These are phyloP conservation scores for Geoglossum glabrum DNA, from an alignment of 495 filamentous ascomycete genomes.

Conservation along the genomic window DNA sequence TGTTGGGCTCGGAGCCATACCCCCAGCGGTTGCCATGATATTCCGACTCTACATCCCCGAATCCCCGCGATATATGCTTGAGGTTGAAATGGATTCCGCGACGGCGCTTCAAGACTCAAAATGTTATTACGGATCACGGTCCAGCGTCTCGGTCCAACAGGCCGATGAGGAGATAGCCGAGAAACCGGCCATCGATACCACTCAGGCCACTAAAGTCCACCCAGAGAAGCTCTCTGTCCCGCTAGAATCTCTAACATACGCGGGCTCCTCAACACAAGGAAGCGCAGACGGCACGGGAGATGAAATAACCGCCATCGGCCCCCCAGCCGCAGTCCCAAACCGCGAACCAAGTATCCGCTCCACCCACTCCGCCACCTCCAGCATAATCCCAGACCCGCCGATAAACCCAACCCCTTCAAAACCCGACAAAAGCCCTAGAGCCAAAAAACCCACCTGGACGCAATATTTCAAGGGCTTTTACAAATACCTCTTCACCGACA, in stretches of 20 bases:
- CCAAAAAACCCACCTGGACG: background rate
- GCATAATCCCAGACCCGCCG: background rate
- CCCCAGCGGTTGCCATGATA: constrained; percentile 35
- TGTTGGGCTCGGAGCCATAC: constrained; percentile 37
- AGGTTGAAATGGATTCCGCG: constrained; percentile 25
- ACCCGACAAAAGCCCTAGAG: background rate
- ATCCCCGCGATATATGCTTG: constrained; percentile 33
- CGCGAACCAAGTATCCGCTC: background rate
- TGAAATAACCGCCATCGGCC: background rate
- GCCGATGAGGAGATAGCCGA: background rate
- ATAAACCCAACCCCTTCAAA: background rate
- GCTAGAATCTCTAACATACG: background rate
- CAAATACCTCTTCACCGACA: background rate
- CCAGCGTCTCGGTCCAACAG: background rate
- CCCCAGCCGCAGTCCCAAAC: background rate
- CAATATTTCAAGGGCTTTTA: background rate
- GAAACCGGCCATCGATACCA: background rate
- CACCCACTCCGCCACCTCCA: background rate
- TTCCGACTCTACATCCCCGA: constrained; percentile 43
- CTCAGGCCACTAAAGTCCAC: background rate
- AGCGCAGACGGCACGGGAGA: background rate
- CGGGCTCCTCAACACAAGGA: background rate
- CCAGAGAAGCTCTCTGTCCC: background rate
- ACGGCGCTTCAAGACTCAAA: constrained; percentile 45
- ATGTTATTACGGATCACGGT: constrained; percentile 22